These are phyloP conservation scores for Penicillium maclennaniae DNA, from an alignment of 495 filamentous ascomycete species.

Conservation along the genomic window DNA sequence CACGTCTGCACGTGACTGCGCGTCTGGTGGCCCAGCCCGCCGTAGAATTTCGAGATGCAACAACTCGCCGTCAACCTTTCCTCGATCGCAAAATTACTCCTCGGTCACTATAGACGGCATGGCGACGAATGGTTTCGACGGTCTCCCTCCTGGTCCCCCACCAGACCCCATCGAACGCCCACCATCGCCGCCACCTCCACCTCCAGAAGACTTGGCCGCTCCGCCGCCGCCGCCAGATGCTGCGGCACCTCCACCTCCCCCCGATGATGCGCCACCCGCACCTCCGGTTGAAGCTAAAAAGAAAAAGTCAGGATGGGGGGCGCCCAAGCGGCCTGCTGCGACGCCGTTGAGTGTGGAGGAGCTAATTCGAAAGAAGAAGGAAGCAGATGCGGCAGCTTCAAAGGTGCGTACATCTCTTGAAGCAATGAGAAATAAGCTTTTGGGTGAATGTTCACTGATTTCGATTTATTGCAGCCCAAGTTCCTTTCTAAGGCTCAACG, in stretches of 20 bases:
- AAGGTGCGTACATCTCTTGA: slow-evolving; percentile 49
- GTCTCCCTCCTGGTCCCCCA: slow-evolving; percentile 22
- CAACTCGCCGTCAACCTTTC: slow-evolving; percentile 7
- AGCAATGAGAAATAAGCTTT: background rate
- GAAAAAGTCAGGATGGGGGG: slow-evolving; percentile 56
- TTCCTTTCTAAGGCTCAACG: slow-evolving; percentile 88
- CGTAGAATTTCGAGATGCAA: slow-evolving; percentile 33
- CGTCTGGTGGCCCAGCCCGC: slow-evolving; percentile 11
- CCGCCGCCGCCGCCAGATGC: slow-evolving; percentile 49
- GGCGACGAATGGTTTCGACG: slow-evolving; percentile 22
- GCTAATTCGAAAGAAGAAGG: slow-evolving; percentile 71
- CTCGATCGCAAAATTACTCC: background rate
- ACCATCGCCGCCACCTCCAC: slow-evolving; percentile 53
- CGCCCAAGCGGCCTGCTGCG: slow-evolving; percentile 28
- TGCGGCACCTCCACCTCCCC: slow-evolving; percentile 48
- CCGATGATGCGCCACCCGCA: slow-evolving; percentile 30
- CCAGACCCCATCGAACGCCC: slow-evolving; percentile 38
- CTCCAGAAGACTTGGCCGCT: slow-evolving; percentile 43
- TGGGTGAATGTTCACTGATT: background rate
- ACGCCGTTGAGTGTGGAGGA: slow-evolving; percentile 73
- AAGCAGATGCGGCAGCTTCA: slow-evolving; percentile 70
- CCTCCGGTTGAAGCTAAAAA: slow-evolving; percentile 39
- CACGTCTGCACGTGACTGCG: slow-evolving; percentile 21
- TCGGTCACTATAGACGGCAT: slow-evolving; percentile 26
- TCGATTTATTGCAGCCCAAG: slow-evolving; percentile 59